Evolutionary conservation across 83 land plant species (phyloP).

Genomic region (Picea engelmannii): DNA sequence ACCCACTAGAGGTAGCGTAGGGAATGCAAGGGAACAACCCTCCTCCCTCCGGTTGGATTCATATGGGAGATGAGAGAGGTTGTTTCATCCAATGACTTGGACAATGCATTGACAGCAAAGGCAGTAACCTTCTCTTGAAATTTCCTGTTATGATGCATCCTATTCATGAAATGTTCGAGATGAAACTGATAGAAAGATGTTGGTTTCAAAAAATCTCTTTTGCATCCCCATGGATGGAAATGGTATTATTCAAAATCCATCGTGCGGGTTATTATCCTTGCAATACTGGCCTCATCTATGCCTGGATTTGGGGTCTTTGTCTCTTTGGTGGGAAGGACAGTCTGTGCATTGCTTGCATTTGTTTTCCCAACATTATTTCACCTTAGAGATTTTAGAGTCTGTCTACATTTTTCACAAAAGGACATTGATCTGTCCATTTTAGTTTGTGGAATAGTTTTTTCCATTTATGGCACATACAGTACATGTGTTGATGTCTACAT

Average conservation of each 20-base stretch:
- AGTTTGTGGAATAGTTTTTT: constrained; percentile 53
- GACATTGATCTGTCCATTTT: constrained; percentile 47
- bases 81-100: too few relatives aligned
- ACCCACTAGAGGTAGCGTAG: too few relatives aligned
- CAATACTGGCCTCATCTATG: constrained; percentile 56
- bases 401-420: constrained; percentile 19
- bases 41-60: too few relatives aligned
- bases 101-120: too few relatives aligned
- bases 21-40: too few relatives aligned
- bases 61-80: too few relatives aligned
- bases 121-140: constrained; percentile 47
- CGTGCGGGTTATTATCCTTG: constrained; percentile 42
- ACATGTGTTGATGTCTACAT: constrained; percentile 20
- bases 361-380: constrained; percentile 78
- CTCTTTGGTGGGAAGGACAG: constrained; percentile 83
- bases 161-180: constrained; percentile 72
- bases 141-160: constrained; percentile 91
- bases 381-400: constrained; percentile 30
- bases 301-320: constrained; percentile 75
- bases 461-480: constrained; percentile 62
- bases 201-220: constrained; percentile 35
- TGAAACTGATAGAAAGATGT: constrained; percentile 29
- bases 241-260: constrained; percentile 15
- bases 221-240: constrained; percentile 16
- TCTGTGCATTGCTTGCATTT: constrained; percentile 82